Conservation (phyloP, 148 eudicot species). For the Camellia granthamiana region DNA sequence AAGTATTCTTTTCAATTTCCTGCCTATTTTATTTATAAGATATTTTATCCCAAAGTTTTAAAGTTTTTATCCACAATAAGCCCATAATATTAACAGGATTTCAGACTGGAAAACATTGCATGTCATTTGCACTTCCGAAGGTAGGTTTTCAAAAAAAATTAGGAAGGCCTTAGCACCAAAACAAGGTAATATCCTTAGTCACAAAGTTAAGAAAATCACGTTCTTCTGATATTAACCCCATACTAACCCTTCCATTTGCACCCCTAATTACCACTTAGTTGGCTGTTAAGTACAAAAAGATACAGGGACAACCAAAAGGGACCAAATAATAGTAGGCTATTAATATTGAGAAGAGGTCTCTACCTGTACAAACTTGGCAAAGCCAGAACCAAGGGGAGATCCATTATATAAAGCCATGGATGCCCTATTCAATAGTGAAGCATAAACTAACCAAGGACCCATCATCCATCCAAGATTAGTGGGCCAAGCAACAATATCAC, state of each 20-base stretch:
- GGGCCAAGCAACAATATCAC: conserved; percentile 93
- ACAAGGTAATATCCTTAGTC: neutral
- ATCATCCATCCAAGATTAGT: conserved; percentile 99
- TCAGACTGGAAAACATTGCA: neutral
- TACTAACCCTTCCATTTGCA: too few species aligned
- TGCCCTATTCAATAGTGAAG: conserved; percentile 79
- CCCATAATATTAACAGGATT: neutral
- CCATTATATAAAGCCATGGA: conserved; percentile 89
- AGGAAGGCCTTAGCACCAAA: neutral
- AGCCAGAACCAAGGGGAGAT: conserved; percentile 84
- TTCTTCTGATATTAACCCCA: neutral
- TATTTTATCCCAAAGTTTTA: neutral
- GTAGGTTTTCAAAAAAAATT: neutral
- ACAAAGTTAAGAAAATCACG: neutral
- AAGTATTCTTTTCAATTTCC: neutral
- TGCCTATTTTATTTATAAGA: neutral
- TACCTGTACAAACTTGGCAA: conserved; percentile 94
- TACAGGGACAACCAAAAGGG: neutral
- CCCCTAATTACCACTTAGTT: too few species aligned
- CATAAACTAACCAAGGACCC: conserved; percentile 99
- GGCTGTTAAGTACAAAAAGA: neutral
- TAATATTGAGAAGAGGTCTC: conserved; percentile 5
- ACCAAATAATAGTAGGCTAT: neutral
- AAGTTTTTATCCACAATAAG: neutral
- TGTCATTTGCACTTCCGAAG: neutral